These are phyloP conservation scores for Hanseniaspora mollemarum DNA, from an alignment of 805 yeast species.

Conservation along the genomic window DNA sequence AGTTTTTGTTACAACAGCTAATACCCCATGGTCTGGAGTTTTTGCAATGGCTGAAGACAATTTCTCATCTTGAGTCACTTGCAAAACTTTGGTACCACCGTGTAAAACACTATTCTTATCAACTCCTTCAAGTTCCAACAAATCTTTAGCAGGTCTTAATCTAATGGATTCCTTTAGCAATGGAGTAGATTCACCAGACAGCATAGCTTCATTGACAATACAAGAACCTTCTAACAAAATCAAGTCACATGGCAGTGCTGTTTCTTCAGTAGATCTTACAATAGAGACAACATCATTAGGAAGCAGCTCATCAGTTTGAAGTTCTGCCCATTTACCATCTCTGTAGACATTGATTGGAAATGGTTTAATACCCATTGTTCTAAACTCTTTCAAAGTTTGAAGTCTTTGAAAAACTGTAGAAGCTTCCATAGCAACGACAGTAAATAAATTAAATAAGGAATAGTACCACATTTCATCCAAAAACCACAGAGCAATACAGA, in stretches of 20 bases:
- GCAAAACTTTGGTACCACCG: constrained; percentile 94
- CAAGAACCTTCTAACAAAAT: constrained; percentile 79
- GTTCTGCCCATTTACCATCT: constrained; percentile 53
- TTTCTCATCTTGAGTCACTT: constrained; percentile 62
- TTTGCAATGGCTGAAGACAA: constrained; percentile 36
- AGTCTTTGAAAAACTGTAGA: constrained; percentile 94
- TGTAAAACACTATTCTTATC: constrained; percentile 82
- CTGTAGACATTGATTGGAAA: constrained; percentile 66
- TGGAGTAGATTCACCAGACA: constrained; percentile 97
- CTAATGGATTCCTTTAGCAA: constrained; percentile 81
- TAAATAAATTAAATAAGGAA: constrained; percentile 79
- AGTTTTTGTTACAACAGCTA: constrained; percentile 80
- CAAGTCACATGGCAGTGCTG: constrained; percentile 90
- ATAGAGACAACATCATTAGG: constrained; percentile 89
- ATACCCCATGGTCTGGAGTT: constrained; percentile 86
- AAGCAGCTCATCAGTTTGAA: constrained; percentile 62
- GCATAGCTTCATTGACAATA: constrained; percentile 97
- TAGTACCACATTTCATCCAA: constrained; percentile 96
- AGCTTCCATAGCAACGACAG: constrained; percentile 86
- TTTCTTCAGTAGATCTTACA: constrained; percentile 78
- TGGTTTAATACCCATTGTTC: constrained; percentile 94
- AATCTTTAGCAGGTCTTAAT: constrained; percentile 63
- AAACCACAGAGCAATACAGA: constrained; percentile 90
- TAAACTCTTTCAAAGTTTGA: constrained; percentile 86
- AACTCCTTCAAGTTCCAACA: constrained; percentile 61